A percentile compares a stretch with the other conserved stretches of the same genome.
These are phyloP conservation scores for Lecanicillium sp. DNA, from an alignment of 2,329 filamentous ascomycete species.

Conservation along the genomic window DNA sequence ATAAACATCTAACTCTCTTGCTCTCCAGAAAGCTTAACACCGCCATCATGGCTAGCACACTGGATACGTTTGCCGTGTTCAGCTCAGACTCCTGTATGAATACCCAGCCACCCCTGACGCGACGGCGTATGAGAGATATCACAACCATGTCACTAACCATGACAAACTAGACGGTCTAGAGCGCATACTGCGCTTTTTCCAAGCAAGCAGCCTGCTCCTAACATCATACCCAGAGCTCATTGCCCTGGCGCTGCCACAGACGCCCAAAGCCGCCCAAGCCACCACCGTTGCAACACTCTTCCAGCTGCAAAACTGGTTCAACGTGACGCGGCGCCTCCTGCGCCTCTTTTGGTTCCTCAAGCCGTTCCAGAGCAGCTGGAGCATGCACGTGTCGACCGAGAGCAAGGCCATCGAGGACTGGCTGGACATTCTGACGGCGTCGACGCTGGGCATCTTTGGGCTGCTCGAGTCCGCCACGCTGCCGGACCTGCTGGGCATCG, in stretches of 20 bases:
- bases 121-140: not conserved
- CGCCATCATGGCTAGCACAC: slow-evolving; percentile 18
- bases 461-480: slow-evolving; percentile 59
- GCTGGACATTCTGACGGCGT: slow-evolving; percentile 49
- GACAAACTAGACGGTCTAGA: slow-evolving; percentile 48
- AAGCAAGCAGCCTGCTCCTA: slow-evolving; percentile 42
- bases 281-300: slow-evolving; percentile 24
- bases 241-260: slow-evolving; percentile 20
- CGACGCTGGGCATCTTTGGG: slow-evolving; percentile 59
- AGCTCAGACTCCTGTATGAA: slow-evolving; percentile 38
- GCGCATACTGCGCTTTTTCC: slow-evolving; percentile 50
- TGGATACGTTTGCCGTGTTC: slow-evolving; percentile 33
- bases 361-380: slow-evolving; percentile 44
- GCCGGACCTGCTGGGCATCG: slow-evolving; percentile 39
- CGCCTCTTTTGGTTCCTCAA: slow-evolving; percentile 63
- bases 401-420: slow-evolving; percentile 26
- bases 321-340: slow-evolving; percentile 51
- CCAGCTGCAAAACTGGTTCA: slow-evolving; percentile 32
- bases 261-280: slow-evolving; percentile 15
- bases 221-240: slow-evolving; percentile 35
- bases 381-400: slow-evolving; percentile 24
- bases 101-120: not conserved
- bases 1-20: too few relatives aligned
- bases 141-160: not conserved
- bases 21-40: not conserved